Percentiles rank a stretch among this genome's conserved stretches.
These are phyloP conservation scores for Hygrocybe punicea DNA, from an alignment of 768 basidiomycete genomes.

Conservation along the genomic window DNA sequence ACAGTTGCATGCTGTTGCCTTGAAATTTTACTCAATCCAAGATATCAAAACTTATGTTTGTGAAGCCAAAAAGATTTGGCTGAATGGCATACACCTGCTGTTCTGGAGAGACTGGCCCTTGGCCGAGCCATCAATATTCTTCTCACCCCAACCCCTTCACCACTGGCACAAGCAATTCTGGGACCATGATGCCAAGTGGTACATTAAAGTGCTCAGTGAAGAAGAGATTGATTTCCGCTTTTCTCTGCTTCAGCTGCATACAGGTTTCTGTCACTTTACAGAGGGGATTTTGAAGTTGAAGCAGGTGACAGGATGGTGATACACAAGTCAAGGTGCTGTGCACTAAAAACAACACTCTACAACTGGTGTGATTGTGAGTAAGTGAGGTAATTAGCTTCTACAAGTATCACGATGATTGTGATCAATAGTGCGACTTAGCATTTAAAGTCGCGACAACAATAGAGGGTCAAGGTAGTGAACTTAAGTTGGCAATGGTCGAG, in stretches of 20 bases:
- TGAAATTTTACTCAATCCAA: conserved; percentile 16
- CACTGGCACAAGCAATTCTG: conserved; percentile 37
- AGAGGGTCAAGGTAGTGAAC: too few species aligned
- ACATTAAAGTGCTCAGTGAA: conserved; percentile 26
- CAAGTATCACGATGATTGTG: too few species aligned
- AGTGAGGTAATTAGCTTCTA: too few species aligned
- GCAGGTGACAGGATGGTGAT: conserved; percentile 42
- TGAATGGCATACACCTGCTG: conserved; percentile 33
- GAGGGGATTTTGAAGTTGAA: conserved; percentile 39
- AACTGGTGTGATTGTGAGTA: too few species aligned
- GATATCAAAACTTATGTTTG: conserved; percentile 23
- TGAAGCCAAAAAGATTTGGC: conserved; percentile 17
- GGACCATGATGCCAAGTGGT: conserved; percentile 42
- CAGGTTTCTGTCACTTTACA: conserved; percentile 36
- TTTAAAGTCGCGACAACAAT: too few species aligned
- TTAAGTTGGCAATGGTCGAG: too few species aligned
- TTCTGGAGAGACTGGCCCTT: conserved; percentile 40
- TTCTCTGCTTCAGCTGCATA: conserved; percentile 33
- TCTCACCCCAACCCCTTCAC: conserved; percentile 39
- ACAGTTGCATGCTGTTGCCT: conserved; percentile 11
- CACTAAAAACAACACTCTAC: too few species aligned
- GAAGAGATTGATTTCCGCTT: conserved; percentile 38
- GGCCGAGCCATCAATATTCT: conserved; percentile 31
- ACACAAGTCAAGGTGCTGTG: too few species aligned
- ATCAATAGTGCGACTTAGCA: too few species aligned